Base-by-base conservation (phyloP, 139 green algal genomes). In the Asterochloris erici region DNA sequence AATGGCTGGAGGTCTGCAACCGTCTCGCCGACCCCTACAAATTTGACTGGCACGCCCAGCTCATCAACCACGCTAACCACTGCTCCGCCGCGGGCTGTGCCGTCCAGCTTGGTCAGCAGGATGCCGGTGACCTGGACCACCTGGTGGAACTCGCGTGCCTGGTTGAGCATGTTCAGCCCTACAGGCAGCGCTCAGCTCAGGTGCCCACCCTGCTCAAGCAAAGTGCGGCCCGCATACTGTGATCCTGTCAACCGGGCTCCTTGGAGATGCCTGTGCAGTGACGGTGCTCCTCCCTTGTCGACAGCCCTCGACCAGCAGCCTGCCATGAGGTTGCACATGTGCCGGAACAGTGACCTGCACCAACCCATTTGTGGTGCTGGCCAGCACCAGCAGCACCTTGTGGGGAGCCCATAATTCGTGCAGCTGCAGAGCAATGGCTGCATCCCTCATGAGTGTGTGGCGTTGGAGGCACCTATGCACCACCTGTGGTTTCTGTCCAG, bases 41-140 rank as follows among this genome's bases (percentile, higher is more conserved):
- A 98, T 89, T 99, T 99, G 47, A 99, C 90, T 4, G 97, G 97
- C 66, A 99, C 85, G 38, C 91, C 87, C 71, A 99, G 87, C 89
- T 98, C 92, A 86, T 99, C 94, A 21, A 99, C 95, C 66, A 99
- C 97, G 29, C 86, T 79, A 27, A 90, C 86, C 64, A 97, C 92
- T 27, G 92, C 91, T 11, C 93, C 93, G 63, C 97, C 97, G 0
- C 94, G 84, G 0, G 95, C 91, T 11, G 94, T 98, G 70, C 97
- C 97, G 83, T 99, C 97, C 54, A 99, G 93, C 88, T 99, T 99
- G 24, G 97, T 99, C 21, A 99, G 88, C 60, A 99, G 93, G 73
- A 99, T 89, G 74, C 96, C 96, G 16, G 91, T 97, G 11, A 99
- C 81, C 16, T 85, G 85, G 10, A 98, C 93, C 2, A 84, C 83